Base-by-base conservation (phyloP, 1,139 yeast species). In the Saccharomycopsis hybrid region DNA sequence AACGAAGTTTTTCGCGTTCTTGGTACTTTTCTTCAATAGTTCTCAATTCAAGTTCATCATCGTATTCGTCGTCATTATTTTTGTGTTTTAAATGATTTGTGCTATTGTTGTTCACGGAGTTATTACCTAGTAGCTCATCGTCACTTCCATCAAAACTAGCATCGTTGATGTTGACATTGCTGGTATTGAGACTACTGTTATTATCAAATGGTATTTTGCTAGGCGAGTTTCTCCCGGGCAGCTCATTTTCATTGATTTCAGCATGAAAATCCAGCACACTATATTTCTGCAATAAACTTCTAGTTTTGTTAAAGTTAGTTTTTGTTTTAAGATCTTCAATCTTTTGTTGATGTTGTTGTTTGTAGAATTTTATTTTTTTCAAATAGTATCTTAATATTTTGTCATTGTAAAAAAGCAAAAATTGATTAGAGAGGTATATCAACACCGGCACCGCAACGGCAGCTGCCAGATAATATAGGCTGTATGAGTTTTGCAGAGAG, bases 291-390 rank as follows among this genome's bases (percentile, higher is more conserved):
- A 92, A 68, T 51, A 90, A 71, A 13, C 85, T 81, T 63, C 79
- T 81, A 1, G 97, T 87, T 25, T 83, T 76, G 59, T 84, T 78
- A 65, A 81, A 92, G 59, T 86, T 85, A 27, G 96, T 86, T 58
- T 78, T 73, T 54, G 80, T 78, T 65, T 90, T 90, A 65, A 90
- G 71, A 53, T 85, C 89, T 24, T 80, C 83, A 46, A 90, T 74
- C 64, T 84, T 83, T 32, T 69, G 71, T 53, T 72, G 69, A 56
- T 85, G 95, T 51, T 73, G 68, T 39, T 70, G 68, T 56, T 73
- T 71, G 55, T 83, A 66, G 5, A 59, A 55, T 48, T 68, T 67
- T 53, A 77, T 62, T 35, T 61, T 57, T 51, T 63, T 39, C 31
- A 51, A 49, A 49, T 60, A 56, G 35, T 57, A 56, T 32, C 55